Evolutionary conservation across 805 yeast species (phyloP), one percentile per base, ranked within the genome.

Genomic region (Lipomyces yamadae): DNA sequence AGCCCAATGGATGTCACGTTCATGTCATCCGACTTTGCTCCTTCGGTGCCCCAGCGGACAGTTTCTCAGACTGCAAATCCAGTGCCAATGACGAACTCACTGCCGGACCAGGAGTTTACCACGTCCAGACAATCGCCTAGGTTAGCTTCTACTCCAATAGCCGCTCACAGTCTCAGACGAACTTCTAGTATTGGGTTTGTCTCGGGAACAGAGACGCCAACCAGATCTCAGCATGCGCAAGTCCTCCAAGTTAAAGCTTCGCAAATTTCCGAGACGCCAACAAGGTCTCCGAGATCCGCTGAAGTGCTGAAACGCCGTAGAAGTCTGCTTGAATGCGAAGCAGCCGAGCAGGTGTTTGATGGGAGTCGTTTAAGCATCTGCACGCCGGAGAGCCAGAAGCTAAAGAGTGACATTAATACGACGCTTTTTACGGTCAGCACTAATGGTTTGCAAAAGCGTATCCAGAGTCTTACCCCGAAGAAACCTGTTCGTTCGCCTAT

Each of bases 401-500:
- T 68, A 18, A 68, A 68, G 52, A 60, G 45, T 33, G 68, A 67
- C 13, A 68, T 68, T 37, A 66, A 58, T 37, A 56, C 60, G 50
- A 63, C 70, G 24, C 55, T 68, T 11, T 63, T 67, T 54, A 53
- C 42, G 32, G 39, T 54, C 61, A 61, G 56, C 34, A 53, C 71
- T 8, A 62, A 59, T 34, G 60, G 60, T 34, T 60, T 68, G 42
- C 71, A 67, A 53, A 67, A 68, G 56, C 58, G 61, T 18, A 68
- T 68, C 24, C 70, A 68, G 55, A 67, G 70, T 30, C 55, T 68
- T 42, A 68, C 71, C 4, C 71, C 71, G 5, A 60, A 58, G 54
- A 65, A 65, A 32, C 56, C 62, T 13, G 39, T 35, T 8, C 67
- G 70, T 2, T 63, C 66, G 15, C 71, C 70, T 3, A 63, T 55